Conservation (phyloP, 2,329 filamentous ascomycete genomes). For the Nemania sp. region DNA sequence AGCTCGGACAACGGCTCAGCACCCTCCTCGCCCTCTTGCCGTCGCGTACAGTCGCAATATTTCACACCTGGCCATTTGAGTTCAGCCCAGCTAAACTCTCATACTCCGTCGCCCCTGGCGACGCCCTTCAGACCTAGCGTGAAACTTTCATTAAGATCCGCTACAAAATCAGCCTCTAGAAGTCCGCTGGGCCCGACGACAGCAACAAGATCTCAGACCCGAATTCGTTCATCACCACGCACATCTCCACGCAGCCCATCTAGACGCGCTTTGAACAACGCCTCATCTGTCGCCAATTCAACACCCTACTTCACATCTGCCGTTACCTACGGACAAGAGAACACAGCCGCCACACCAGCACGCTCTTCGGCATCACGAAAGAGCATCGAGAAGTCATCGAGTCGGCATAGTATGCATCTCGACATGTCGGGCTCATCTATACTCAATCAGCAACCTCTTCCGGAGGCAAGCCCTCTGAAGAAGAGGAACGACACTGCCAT, state of each 20-base stretch:
- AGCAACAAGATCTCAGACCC: constrained; percentile 60
- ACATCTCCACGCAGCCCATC: constrained; percentile 76
- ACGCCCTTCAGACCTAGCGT: constrained; percentile 69
- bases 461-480: constrained; percentile 80
- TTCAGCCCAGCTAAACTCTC: constrained; percentile 40
- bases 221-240: constrained; percentile 69
- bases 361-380: constrained; percentile 50
- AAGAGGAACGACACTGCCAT: constrained; percentile 89
- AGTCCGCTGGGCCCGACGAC: constrained; percentile 45
- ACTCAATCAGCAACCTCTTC: constrained; percentile 54
- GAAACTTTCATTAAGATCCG: constrained; percentile 68
- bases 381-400: constrained; percentile 52
- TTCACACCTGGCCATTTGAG: constrained; percentile 49
- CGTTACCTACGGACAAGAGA: constrained; percentile 50
- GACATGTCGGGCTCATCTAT: constrained; percentile 60
- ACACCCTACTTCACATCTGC: constrained; percentile 50
- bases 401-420: constrained; percentile 60
- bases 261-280: constrained; percentile 74
- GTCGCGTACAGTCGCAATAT: constrained; percentile 50
- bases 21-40: constrained; percentile 51
- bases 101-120: constrained; percentile 56
- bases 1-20: constrained; percentile 54
- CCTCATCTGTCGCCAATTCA: constrained; percentile 72
- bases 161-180: constrained; percentile 60
- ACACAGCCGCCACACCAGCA: constrained; percentile 41